phyloP scores from a whole-genome alignment of 805 yeast species.

The Wickerhamomyces tratensis region DNA sequence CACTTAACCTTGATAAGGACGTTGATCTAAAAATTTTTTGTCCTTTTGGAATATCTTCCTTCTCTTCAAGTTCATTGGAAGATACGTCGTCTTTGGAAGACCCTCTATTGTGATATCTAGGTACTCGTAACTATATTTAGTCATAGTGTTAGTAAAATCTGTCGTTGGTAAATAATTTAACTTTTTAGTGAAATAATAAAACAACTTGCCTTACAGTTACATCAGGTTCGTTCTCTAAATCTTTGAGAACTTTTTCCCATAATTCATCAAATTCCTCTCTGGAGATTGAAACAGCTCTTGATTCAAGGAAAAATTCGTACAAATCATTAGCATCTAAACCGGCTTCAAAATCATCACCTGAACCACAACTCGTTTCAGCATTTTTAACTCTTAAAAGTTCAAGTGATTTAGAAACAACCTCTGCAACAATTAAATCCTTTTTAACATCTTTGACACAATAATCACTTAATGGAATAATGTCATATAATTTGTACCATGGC shows the following conservation, averaged over 20 bases:
- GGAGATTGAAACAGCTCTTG: conserved; percentile 21
- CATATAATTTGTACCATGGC: conserved; percentile 46
- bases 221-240: conserved; percentile 58
- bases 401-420: conserved; percentile 57
- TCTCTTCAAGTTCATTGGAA: conserved; percentile 29
- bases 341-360: conserved; percentile 34
- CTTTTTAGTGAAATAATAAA: conserved; percentile 3
- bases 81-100: conserved; percentile 26
- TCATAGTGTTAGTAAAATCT: conserved; percentile 13
- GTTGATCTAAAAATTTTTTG: conserved; percentile 55
- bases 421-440: conserved; percentile 55
- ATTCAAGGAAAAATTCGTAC: conserved; percentile 36
- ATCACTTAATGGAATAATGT: conserved; percentile 51
- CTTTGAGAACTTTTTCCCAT: conserved; percentile 57
- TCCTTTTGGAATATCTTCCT: conserved; percentile 25
- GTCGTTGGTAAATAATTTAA: background rate
- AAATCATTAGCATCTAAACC: conserved; percentile 43
- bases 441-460: conserved; percentile 67
- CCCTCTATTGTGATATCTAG: conserved; percentile 30
- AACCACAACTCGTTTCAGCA: conserved; percentile 56
- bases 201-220: conserved; percentile 71
- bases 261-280: conserved; percentile 63
- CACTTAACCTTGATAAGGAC: conserved; percentile 53
- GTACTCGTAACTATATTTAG: conserved; percentile 11
- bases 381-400: conserved; percentile 57